Base-by-base conservation (phyloP, 2,329 filamentous ascomycete species). In the Phyllosticta citriasiana region DNA sequence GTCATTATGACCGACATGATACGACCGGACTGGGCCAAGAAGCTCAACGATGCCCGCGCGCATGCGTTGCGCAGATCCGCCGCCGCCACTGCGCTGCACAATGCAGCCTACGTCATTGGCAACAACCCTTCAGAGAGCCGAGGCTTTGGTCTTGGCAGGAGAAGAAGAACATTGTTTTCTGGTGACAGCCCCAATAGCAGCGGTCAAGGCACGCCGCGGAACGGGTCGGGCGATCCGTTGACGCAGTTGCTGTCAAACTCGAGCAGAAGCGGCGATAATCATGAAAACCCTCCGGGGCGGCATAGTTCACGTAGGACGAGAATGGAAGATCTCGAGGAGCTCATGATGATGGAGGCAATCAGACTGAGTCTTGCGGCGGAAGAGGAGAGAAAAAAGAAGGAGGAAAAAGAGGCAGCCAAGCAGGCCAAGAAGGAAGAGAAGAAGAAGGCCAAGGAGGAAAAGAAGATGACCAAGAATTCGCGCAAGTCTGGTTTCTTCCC, bases 321-420 rank as follows among this genome's bases (percentile, higher is more conserved):
- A 30, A 84, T 95, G 70, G 90, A 95, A 24, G 92, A 97, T 67
- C 81, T 97, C 0, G 94, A 99, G 72, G 93, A 96, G 56, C 89
- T 99, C 79, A 99, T 99, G 94, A 91, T 97, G 80, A 91, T 94
- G 81, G 94, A 99, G 73, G 94, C 94, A 0, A 95, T 99, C 55
- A 82, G 94, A 50, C 74, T 96, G 30, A 96, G 91, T 55, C 79
- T 99, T n/a, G 91, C 88, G 0, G 87, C 90, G 1, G 94, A 99
- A 72, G 93, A 97, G 69, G 93, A 97, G 52, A 84, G 93, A n/a
- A 88, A 91, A 66, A 87, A 84, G 55, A 94, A 90, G 69, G 87
- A 88, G 56, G 89, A 94, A 57, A 93, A 92, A 71, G 89, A 91
- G 62, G 82, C 83, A 0, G 82, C 81, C 26, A 97, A 96, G 70